These are phyloP conservation scores for Alloascoidea africana DNA, from an alignment of 805 yeast species.

Conservation along the genomic window DNA sequence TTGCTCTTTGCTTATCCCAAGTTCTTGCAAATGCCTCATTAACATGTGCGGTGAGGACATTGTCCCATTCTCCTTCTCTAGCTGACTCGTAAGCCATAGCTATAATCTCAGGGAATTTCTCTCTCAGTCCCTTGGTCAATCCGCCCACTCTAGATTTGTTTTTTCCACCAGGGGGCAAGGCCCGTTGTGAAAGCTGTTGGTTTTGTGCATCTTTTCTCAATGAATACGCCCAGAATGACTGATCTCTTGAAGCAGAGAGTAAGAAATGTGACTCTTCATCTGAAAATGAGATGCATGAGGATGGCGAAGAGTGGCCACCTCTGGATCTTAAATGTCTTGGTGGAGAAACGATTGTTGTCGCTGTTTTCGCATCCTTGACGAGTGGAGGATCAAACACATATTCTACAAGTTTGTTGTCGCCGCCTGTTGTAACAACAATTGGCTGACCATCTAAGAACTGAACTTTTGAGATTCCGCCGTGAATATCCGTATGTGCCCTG, in stretches of 20 bases:
- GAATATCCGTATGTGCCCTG: slow-evolving; percentile 52
- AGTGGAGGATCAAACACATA: slow-evolving; percentile 87
- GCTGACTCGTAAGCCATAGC: slow-evolving; percentile 58
- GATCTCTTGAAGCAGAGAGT: slow-evolving; percentile 76
- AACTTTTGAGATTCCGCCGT: slow-evolving; percentile 67
- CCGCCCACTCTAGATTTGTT: slow-evolving; percentile 32
- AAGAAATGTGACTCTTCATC: slow-evolving; percentile 72
- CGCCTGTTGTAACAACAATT: slow-evolving; percentile 76
- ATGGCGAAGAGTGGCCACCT: slow-evolving; percentile 96
- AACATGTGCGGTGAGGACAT: slow-evolving; percentile 76
- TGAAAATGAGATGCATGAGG: slow-evolving; percentile 61
- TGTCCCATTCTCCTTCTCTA: slow-evolving; percentile 87
- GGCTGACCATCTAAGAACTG: slow-evolving; percentile 85
- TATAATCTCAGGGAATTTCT: slow-evolving; percentile 64
- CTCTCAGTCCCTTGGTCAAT: slow-evolving; percentile 33
- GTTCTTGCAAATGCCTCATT: slow-evolving; percentile 76
- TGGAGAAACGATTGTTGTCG: slow-evolving; percentile 54
- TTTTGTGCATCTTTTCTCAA: slow-evolving; percentile 93
- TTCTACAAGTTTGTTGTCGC: slow-evolving; percentile 80
- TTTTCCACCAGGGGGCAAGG: background rate
- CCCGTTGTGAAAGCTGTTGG: slow-evolving; percentile 79
- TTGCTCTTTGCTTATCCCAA: slow-evolving; percentile 71
- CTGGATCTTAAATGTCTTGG: slow-evolving; percentile 87
- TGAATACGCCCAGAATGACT: slow-evolving; percentile 82
- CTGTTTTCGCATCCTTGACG: slow-evolving; percentile 33